phyloP scores from a whole-genome alignment of 2,329 filamentous ascomycete genomes.

The Pseudogymnoascus verrucosus region DNA sequence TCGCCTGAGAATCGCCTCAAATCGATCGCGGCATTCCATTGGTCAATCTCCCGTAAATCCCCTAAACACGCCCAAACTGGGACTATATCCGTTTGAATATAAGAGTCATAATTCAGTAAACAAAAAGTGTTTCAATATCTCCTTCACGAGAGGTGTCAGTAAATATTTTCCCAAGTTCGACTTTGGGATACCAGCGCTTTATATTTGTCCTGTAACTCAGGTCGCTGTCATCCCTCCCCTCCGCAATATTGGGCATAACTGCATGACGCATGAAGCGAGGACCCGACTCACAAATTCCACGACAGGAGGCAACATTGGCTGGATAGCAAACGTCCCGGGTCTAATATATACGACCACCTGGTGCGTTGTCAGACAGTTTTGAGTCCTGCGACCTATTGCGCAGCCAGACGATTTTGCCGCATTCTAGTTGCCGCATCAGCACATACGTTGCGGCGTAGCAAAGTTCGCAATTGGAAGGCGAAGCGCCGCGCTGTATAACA shows the following conservation, averaged over 20 bases:
- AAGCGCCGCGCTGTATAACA: not conserved
- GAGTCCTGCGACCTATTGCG: not conserved
- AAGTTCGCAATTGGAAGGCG: conserved; percentile 6
- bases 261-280: conserved; percentile 4
- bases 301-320: not conserved
- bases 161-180: not conserved
- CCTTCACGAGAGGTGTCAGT: not conserved
- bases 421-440: not conserved
- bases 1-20: not conserved
- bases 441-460: not conserved
- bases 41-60: not conserved
- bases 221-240: not conserved
- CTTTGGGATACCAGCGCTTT: not conserved
- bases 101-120: not conserved
- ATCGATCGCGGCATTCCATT: conserved; percentile 7
- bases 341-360: not conserved
- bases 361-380: not conserved
- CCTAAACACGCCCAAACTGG: not conserved
- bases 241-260: conserved; percentile 1
- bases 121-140: not conserved
- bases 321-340: not conserved
- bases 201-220: not conserved
- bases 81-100: not conserved
- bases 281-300: conserved; percentile 1
- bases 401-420: not conserved